Conservation (phyloP, 1,284 basidiomycete species). For the Volvariella surrecta region DNA sequence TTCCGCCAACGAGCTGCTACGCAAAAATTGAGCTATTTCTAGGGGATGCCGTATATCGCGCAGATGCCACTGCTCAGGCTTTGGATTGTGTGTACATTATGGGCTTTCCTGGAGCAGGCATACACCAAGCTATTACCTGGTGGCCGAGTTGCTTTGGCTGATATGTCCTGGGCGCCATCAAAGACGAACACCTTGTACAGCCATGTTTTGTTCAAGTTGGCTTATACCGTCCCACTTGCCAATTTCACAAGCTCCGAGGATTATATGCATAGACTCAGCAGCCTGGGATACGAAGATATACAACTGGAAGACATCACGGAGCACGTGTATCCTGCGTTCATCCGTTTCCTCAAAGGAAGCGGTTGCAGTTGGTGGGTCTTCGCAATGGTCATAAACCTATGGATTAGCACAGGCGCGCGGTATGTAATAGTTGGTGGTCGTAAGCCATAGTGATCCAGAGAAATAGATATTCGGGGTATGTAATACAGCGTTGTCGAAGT, state of each 20-base stretch:
- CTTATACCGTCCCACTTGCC: conserved; percentile 39
- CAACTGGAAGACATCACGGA: conserved; percentile 50
- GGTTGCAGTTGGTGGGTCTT: conserved; percentile 40
- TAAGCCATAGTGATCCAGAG: neutral
- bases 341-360: conserved; percentile 34
- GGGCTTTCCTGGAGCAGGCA: conserved; percentile 38
- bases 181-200: conserved; percentile 17
- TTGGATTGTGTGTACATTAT: conserved; percentile 64
- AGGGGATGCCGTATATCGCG: conserved; percentile 44
- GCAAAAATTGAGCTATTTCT: conserved; percentile 26
- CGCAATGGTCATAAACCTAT: conserved; percentile 29
- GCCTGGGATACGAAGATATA: conserved; percentile 48
- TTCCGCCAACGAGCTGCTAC: conserved; percentile 8
- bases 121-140: conserved; percentile 36
- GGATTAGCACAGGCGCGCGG: conserved; percentile 34
- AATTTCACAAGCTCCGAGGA: conserved; percentile 42
- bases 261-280: conserved; percentile 37
- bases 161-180: conserved; percentile 42
- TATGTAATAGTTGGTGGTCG: conserved; percentile 48
- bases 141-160: conserved; percentile 55
- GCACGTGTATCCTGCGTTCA: conserved; percentile 55
- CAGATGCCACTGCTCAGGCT: conserved; percentile 28
- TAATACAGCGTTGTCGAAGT: too few relatives aligned
- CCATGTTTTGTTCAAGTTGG: conserved; percentile 19
- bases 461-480: neutral